Percentiles rank a stretch among this genome's conserved stretches.
Evolutionary conservation across 305 asterid genomes (phyloP).

Genomic region (Solanum hybrid): DNA sequence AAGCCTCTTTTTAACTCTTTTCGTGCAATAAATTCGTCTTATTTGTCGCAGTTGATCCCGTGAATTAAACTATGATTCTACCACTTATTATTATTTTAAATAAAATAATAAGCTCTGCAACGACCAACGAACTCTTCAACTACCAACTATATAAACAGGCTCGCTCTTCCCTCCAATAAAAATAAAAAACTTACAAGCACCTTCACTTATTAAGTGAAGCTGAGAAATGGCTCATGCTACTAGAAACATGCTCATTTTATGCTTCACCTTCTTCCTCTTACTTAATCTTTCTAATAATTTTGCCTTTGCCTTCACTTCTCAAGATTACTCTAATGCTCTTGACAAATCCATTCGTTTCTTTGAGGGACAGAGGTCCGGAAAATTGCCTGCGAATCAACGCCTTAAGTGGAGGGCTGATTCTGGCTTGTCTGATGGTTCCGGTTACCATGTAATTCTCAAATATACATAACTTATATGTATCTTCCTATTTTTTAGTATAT

Average conservation of each 20-base stretch:
- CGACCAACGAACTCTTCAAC: conserved; percentile 39
- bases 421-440: conserved; percentile 57
- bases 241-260: not conserved
- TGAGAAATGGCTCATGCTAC: conserved; percentile 7
- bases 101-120: not conserved
- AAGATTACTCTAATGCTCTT: conserved; percentile 52
- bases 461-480: not conserved
- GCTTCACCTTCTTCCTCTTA: not conserved
- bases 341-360: conserved; percentile 61
- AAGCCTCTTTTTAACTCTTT: conserved; percentile 11
- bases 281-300: not conserved
- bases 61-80: conserved; percentile 22
- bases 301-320: conserved; percentile 42
- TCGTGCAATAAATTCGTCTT: conserved; percentile 13
- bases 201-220: too few species aligned
- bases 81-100: not conserved
- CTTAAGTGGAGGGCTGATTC: conserved; percentile 59
- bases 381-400: conserved; percentile 42
- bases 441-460: conserved; percentile 34
- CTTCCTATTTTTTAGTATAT: too few species aligned
- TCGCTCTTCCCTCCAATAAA: not conserved
- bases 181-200: not conserved
- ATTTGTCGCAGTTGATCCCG: conserved; percentile 58
- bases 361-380: conserved; percentile 80
- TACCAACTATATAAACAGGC: conserved; percentile 27